Evolutionary conservation across 768 basidiomycete species (phyloP).

Genomic region (Nevesoporus exiguus): DNA sequence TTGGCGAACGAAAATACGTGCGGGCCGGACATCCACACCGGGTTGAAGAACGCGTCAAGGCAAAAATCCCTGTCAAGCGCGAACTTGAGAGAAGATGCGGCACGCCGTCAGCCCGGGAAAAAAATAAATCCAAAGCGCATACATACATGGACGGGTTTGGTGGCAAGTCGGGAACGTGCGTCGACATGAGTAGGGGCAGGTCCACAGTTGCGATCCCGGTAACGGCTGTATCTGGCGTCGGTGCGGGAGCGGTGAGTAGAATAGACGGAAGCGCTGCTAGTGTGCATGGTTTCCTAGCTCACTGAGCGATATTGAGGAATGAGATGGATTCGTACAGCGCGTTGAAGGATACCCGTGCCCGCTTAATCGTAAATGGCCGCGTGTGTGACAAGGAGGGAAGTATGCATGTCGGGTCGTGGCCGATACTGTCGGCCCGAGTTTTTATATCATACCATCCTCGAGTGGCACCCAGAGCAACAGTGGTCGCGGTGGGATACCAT

Average conservation of each 20-base stretch:
- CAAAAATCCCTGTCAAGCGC: slow-evolving; percentile 41
- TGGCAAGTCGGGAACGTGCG: neutral
- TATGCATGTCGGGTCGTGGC: neutral
- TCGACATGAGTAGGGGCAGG: neutral
- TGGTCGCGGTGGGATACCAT: neutral
- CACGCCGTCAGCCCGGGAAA: neutral
- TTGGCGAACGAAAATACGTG: slow-evolving; percentile 21
- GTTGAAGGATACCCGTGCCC: neutral
- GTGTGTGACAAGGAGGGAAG: neutral
- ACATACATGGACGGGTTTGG: slow-evolving; percentile 2
- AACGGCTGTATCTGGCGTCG: neutral
- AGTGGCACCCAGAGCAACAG: slow-evolving; percentile 1
- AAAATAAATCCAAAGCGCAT: neutral
- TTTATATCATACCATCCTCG: slow-evolving; percentile 8
- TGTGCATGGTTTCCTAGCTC: neutral
- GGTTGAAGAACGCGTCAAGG: slow-evolving; percentile 44
- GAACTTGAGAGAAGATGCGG: neutral
- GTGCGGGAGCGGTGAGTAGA: neutral
- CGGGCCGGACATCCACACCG: slow-evolving; percentile 34
- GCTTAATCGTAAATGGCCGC: neutral
- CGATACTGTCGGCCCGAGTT: neutral
- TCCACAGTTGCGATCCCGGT: neutral
- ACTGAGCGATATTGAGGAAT: neutral
- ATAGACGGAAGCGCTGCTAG: neutral
- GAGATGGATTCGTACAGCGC: neutral